Percentiles rank a stretch among this genome's conserved stretches.
phyloP scores from a whole-genome alignment of 2,329 filamentous ascomycete genomes.

The Colletotrichum theobromicola region DNA sequence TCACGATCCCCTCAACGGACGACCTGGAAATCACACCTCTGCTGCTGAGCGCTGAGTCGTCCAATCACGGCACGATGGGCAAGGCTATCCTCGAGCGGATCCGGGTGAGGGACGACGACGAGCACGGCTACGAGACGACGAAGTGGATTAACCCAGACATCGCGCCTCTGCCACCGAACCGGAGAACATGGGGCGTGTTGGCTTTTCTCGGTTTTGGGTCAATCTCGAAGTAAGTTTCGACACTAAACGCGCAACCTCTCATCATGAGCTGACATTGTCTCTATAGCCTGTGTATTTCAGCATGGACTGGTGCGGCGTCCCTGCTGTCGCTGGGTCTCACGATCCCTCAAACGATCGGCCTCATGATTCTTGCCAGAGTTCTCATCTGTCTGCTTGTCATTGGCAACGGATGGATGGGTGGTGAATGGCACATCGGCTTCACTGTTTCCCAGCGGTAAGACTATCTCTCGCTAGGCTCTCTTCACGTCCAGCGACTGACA shows the following conservation, averaged over 20 bases:
- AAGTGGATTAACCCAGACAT: conserved; percentile 54
- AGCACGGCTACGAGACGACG: conserved; percentile 40
- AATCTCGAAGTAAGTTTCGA: conserved; percentile 21
- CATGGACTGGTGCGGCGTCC: conserved; percentile 22
- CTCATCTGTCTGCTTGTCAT: conserved; percentile 23
- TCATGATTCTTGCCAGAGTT: conserved; percentile 23
- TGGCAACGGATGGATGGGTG: conserved; percentile 29
- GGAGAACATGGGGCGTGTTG: conserved; percentile 47
- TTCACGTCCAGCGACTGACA: background rate
- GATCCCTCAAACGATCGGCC: conserved; percentile 23
- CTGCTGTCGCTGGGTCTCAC: conserved; percentile 23
- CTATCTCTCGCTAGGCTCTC: background rate
- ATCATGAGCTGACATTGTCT: background rate
- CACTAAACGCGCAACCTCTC: background rate
- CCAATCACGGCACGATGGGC: background rate
- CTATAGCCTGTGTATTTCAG: conserved; percentile 21
- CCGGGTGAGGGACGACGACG: conserved; percentile 12
- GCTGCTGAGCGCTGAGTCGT: background rate
- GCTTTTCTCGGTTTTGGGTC: conserved; percentile 24
- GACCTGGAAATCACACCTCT: background rate
- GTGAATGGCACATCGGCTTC: conserved; percentile 38
- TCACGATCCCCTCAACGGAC: background rate
- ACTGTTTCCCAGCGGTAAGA: conserved; percentile 43
- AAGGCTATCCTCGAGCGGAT: conserved; percentile 7
- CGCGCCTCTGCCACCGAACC: conserved; percentile 43